Base-by-base conservation (phyloP, 495 filamentous ascomycete species). In the Trichoderma asperelloides region DNA sequence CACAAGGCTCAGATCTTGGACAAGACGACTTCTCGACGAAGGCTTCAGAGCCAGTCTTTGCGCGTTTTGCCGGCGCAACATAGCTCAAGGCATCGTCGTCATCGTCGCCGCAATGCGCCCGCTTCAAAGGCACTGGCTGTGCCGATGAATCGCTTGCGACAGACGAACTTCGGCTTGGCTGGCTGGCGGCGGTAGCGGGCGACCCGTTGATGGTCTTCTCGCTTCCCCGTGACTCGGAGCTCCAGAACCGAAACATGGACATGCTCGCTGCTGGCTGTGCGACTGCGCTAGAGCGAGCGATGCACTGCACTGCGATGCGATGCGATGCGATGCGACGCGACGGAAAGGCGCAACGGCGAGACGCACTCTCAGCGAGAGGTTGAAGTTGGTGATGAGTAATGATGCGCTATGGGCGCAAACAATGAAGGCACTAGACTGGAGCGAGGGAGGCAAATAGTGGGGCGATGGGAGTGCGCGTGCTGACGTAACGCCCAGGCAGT, bases 171-270 rank as follows among this genome's bases (percentile, higher is more conserved):
- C 71, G 70, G 74, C 69, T 51, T n/a, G 47, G 47, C 47, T 18
- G n/a, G 7, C 47, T 71, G 70, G n/a, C 30, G 40, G 33, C 18
- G 33, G 21, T 47, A 18, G 33, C 63, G 25, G 40, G 18, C 64
- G 73, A 72, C 65, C 73, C 75, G 60, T 72, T 71, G 69, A 74
- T 40, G 65, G 77, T 72, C 74, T 77, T 80, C 40, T 81, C 76
- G 72, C 75, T 77, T 79, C 75, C 80, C 79, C 77, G 78, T 18
- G 78, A 72, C 66, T 81, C 78, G 70, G 78, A 78, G 70, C 73
- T 72, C 81, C 81, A 83, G 71, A 83, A 82, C 69, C 76, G 77
- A 74, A 81, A 81, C 80, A 82, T 81, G 71, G 74, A 71, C 71
- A 73, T 74, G 74, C 70, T 72, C 74, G 66, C 47, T 1, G 55